Percentiles rank a stretch among this genome's conserved stretches.
These are phyloP conservation scores for Arachis stenosperma DNA, from an alignment of 306 rosid genomes.

Conservation along the genomic window DNA sequence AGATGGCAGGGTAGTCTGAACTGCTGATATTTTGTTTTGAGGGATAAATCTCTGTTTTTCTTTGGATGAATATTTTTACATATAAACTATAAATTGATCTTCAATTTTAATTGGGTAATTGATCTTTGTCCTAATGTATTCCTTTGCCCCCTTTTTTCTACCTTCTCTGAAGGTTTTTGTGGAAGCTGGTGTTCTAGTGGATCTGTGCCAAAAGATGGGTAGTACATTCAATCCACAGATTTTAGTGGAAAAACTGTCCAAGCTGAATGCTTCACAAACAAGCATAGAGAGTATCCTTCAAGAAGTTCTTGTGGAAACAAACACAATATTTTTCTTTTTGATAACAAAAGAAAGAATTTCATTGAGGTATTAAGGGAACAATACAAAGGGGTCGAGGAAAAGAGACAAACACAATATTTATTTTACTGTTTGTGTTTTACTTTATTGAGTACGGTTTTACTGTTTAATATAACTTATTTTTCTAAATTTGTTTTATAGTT, in stretches of 20 bases:
- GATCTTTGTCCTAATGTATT: constrained; percentile 26
- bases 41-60: not conserved
- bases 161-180: constrained; percentile 45
- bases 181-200: constrained; percentile 44
- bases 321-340: too few species aligned
- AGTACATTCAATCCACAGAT: constrained; percentile 97
- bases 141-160: constrained; percentile 3
- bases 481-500: constrained; percentile 6
- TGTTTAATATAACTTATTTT: constrained; percentile 23
- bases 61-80: constrained; percentile 7
- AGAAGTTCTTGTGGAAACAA: constrained; percentile 14
- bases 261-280: constrained; percentile 91
- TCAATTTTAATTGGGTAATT: constrained; percentile 12
- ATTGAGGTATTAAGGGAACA: too few species aligned
- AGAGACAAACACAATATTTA: constrained; percentile 3
- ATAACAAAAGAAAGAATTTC: too few species aligned
- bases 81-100: not conserved
- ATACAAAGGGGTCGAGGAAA: too few species aligned
- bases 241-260: constrained; percentile 89
- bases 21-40: not conserved
- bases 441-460: constrained; percentile 20
- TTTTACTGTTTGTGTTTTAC: constrained; percentile 22
- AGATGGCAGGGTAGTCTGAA: too few species aligned
- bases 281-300: constrained; percentile 99
- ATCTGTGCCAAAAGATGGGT: constrained; percentile 63